Percentiles rank a stretch among this genome's conserved stretches.
These are phyloP conservation scores for Aureobasidium sp. DNA, from an alignment of 2,329 filamentous ascomycete genomes.

Conservation along the genomic window DNA sequence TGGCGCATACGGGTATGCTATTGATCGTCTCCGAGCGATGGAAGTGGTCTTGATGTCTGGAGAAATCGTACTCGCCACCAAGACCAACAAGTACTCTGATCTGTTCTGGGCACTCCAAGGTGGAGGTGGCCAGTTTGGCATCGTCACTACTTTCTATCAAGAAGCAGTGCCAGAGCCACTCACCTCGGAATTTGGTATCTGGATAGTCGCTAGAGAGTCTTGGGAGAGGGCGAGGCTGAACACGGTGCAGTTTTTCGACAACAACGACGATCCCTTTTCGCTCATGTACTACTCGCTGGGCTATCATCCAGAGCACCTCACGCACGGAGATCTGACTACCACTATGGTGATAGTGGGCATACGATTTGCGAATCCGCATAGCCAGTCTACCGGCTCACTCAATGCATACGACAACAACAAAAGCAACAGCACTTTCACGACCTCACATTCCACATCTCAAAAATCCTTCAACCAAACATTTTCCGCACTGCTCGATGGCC, in stretches of 20 bases:
- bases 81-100: constrained; percentile 35
- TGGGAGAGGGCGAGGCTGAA: constrained; percentile 13
- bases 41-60: constrained; percentile 45
- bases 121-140: constrained; percentile 45
- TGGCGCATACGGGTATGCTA: constrained; percentile 16
- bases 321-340: not conserved
- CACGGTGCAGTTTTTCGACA: constrained; percentile 15
- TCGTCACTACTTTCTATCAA: constrained; percentile 28
- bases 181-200: constrained; percentile 13
- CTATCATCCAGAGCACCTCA: constrained; percentile 13
- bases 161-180: constrained; percentile 16
- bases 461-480: constrained; percentile 15
- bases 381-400: not conserved
- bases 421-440: not conserved
- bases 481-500: constrained; percentile 3
- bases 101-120: constrained; percentile 45
- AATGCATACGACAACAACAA: not conserved
- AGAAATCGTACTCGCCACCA: constrained; percentile 40
- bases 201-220: constrained; percentile 14
- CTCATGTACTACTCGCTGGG: constrained; percentile 17
- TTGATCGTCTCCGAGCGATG: constrained; percentile 22
- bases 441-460: not conserved
- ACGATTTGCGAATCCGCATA: constrained; percentile 7
- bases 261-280: constrained; percentile 16
- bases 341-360: constrained; percentile 15